Evolutionary conservation across 768 basidiomycete genomes (phyloP), one percentile per base, ranked within the genome.

Genomic region (Tricholoma saponaceum): DNA sequence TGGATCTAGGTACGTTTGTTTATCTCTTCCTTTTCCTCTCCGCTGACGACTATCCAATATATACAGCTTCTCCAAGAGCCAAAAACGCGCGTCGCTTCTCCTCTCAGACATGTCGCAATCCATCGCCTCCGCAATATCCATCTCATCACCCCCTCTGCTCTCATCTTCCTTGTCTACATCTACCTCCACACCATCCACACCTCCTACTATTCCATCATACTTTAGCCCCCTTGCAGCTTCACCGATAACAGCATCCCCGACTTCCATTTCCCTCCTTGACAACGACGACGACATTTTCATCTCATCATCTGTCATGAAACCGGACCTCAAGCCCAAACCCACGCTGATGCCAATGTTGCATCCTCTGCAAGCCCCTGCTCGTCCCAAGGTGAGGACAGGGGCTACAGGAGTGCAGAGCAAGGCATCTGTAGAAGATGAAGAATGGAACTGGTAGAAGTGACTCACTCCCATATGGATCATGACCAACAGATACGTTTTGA

Each of bases 1-100:
- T 16, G 76, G 76, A 55, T 72, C 79, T 37, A 80, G 80, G 85
- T 87, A 65, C 61, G 83, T 83, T 43, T 37, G 50, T 54, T 35
- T 57, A 49, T 16, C n/a, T 39, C n/a, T 44, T 28, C 9, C 3
- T 54, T 37, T 7, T 20, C 22, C 20, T 25, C 39, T 13, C 39
- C 28, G 46, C 26, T 52, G 18, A 53, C 18, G 1, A n/a, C 25
- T 37, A 16, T 51, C n/a, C 55, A 22, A 22, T 14, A 25, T n/a
- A 41, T 23, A 26, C 59, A 90, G 88, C n/a, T 80, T 89, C 64
- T 74, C 83, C 16, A 87, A 84, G 62, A 77, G 74, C 63, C 85
- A 85, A 58, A 88, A 87, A 70, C 84, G 87, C 20, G 87, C 87
- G 0, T 87, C 87, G 0, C 61, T 81, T 1, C 76, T 90, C 28